phyloP scores from a whole-genome alignment of 2,329 filamentous ascomycete genomes.

The Aspergillus melleus region DNA sequence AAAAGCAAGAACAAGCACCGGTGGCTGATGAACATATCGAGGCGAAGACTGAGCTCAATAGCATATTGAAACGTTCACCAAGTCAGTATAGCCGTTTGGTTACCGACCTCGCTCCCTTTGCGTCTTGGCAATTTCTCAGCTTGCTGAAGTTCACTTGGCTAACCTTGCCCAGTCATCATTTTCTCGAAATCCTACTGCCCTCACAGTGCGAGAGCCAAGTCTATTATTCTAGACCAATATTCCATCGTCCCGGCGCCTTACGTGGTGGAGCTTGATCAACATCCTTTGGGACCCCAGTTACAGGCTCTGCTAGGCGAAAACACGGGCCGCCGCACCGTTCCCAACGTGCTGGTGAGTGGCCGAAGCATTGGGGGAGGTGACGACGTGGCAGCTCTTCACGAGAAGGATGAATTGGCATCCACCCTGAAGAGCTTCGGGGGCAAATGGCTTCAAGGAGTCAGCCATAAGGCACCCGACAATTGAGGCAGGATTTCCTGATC shows the following conservation, averaged over 20 bases:
- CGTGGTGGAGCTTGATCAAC: conserved; percentile 86
- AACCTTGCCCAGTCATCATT: conserved; percentile 68
- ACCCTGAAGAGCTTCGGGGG: conserved; percentile 74
- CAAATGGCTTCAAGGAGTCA: conserved; percentile 56
- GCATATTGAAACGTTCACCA: conserved; percentile 79
- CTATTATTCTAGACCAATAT: conserved; percentile 80
- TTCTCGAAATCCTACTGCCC: conserved; percentile 96
- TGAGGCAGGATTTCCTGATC: not conserved
- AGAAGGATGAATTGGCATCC: conserved; percentile 64
- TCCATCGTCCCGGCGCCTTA: conserved; percentile 76
- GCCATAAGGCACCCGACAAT: conserved; percentile 17
- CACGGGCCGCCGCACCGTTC: conserved; percentile 83
- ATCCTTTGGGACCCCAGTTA: conserved; percentile 70
- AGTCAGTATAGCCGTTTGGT: conserved; percentile 55
- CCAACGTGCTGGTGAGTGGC: conserved; percentile 86
- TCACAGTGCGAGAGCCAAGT: conserved; percentile 80
- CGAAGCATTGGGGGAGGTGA: conserved; percentile 89
- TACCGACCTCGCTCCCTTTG: not conserved
- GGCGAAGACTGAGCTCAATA: conserved; percentile 70
- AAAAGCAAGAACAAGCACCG: conserved; percentile 54
- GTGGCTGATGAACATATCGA: conserved; percentile 44
- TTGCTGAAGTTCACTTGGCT: not conserved
- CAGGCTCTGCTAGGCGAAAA: conserved; percentile 70
- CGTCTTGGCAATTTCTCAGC: not conserved
- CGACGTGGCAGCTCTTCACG: conserved; percentile 73